These are phyloP conservation scores for Mrakia blollopis DNA, from an alignment of 768 basidiomycete species.

Conservation along the genomic window DNA sequence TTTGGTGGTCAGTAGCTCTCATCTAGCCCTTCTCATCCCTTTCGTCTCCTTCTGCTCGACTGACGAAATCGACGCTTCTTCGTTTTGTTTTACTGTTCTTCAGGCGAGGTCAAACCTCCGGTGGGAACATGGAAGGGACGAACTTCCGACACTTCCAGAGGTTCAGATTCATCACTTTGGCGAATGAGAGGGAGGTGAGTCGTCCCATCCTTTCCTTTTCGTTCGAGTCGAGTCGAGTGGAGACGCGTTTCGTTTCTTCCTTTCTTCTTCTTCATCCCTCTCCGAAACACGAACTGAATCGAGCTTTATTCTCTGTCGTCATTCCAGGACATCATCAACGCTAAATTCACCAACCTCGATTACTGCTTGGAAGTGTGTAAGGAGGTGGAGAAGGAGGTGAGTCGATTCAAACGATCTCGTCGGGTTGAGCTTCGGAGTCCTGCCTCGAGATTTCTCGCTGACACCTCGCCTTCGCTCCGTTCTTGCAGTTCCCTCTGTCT, in stretches of 20 bases:
- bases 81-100: not conserved
- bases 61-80: no score
- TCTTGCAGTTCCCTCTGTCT: not conserved
- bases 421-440: no score
- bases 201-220: not conserved
- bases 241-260: not conserved
- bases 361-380: conserved; percentile 14
- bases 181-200: conserved; percentile 8
- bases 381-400: not conserved
- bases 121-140: conserved; percentile 11
- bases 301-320: no score
- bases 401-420: not conserved
- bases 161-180: conserved; percentile 18
- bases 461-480: not conserved
- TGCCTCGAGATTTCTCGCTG: not conserved
- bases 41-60: not conserved
- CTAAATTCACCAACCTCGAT: conserved; percentile 14
- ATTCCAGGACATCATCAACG: conserved; percentile 15
- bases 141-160: conserved; percentile 17
- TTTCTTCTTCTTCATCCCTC: no score
- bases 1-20: conserved; percentile 11
- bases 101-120: conserved; percentile 10
- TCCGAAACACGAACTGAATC: no score
- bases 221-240: no score
- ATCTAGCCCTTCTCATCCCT: not conserved